Base-by-base conservation (phyloP, 1,284 basidiomycete genomes). In the Ceratobasidium sp. region DNA sequence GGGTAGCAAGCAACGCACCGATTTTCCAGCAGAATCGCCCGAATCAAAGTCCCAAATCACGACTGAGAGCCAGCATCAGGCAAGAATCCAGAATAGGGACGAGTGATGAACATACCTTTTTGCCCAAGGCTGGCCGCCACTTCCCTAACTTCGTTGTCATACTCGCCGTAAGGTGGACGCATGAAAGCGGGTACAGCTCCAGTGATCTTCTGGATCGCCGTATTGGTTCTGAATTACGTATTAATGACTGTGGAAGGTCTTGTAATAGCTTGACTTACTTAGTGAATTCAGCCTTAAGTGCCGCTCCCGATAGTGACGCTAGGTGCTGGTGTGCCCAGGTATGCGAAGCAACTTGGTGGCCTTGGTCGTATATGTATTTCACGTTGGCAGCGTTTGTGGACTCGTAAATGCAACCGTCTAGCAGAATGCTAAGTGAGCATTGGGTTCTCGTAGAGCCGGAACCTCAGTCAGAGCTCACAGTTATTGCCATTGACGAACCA, bases 31-130 rank as follows among this genome's bases (percentile, higher is more conserved):
- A 15, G 75, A 57, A 54, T 80, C 79, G 7, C 78, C 78, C 1
- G 75, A 77, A 50, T 80, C 79, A 44, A 79, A 75, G 70, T 79
- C 74, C 79, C 79, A 80, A 33, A 65, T 77, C 50, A 79, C 78
- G 40, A 80, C 67, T 68, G 42, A 4, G 23, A 48, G 17, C 15
- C 28, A 46, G 33, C 4, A 33, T 33, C 33, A 33, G 33, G 33
- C 4, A 33, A 33, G 28, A 28, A 79, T 68, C 1, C 33, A 33
- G 33, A 33, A 33, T 33, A 33, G 33, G 33, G 33, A 33, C 4
- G 4, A 1, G 4, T 33, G 2, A 4, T 33, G 33, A 4, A 33
- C 46, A 17, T 48, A 48, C 46, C 46, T 48, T 48, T 48, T 17
- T 48, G 46, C 10, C 46, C 46, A 17, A 48, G 3, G 46, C 46